Base-by-base conservation (phyloP, 1,284 basidiomycete genomes). In the Psilocybe mexicana region DNA sequence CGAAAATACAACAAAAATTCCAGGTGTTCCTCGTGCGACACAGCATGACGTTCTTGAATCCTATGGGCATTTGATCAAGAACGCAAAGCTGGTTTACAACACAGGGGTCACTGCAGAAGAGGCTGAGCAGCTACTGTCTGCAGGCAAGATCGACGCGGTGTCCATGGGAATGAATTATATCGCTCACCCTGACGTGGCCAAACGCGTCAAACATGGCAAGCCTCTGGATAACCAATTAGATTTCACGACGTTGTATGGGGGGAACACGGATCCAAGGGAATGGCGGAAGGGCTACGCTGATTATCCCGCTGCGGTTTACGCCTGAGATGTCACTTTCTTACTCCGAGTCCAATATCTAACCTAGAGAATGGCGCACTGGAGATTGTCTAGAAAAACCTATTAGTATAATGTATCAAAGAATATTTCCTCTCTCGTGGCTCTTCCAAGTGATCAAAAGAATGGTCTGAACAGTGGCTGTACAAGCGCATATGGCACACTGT, bases 41-140 rank as follows among this genome's bases (percentile, higher is more conserved):
- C 35, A 58, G 8, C 72, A 74, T 48, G 72, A 74, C 53, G 58
- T 73, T 8, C 43, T 76, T 25, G 65, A 62, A n/a, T 69, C 75
- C 1, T 79, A 78, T 62, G 61, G 67, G 1, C 65, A 68, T 4
- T 60, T 69, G 36, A 70, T 79, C 58, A 74, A 72, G 47, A 70
- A 73, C 25, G 59, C 72, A 7, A 71, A 70, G 35, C 36, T 74
- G 6, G 69, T 75, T 59, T 50, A 74, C 48, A 77, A 76, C 49
- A 69, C 59, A 6, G 69, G 57, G 1, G 67, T 77, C 30, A 68
- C 67, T 2, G 67, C 72, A 2, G 68, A 69, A 30, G 76, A 78
- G 64, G 77, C 70, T 1, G 70, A 70, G n/a, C 43, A 62, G 43
- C 61, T 72, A 6, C 62, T 74, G 6, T 49, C 57, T 7, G 60